Conservation (phyloP, 169 alveolate species). For the Plasmodium fragile region DNA sequence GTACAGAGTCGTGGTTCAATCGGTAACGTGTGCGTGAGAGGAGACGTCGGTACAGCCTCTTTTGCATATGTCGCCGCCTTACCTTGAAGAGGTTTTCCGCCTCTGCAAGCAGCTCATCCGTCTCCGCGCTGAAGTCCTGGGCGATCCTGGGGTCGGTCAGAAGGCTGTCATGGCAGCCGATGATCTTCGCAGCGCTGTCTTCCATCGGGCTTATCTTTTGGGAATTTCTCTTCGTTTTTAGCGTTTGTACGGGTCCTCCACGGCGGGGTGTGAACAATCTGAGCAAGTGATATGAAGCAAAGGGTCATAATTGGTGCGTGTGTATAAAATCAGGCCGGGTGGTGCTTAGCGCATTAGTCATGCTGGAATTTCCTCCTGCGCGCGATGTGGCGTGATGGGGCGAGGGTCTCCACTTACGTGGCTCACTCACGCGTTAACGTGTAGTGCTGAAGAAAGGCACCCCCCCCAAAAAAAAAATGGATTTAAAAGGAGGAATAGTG, state of each 20-base stretch:
- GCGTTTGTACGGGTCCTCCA: background rate
- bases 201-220: slow-evolving; percentile 17
- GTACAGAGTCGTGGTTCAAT: no score
- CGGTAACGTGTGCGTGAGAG: background rate
- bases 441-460: background rate
- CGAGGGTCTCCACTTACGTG: background rate
- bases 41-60: background rate
- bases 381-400: background rate
- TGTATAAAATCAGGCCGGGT: background rate
- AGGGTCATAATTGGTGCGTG: background rate
- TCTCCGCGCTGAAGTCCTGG: slow-evolving; percentile 58
- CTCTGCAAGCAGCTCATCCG: slow-evolving; percentile 26
- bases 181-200: slow-evolving; percentile 58
- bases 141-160: slow-evolving; percentile 72
- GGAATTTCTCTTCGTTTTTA: no score
- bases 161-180: slow-evolving; percentile 43
- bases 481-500: background rate
- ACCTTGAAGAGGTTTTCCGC: slow-evolving; percentile 48
- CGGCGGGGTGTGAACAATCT: background rate
- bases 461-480: background rate
- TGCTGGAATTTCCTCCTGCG: background rate
- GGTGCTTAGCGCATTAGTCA: background rate
- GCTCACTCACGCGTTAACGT: background rate
- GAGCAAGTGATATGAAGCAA: background rate
- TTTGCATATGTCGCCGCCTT: background rate